These are phyloP conservation scores for Cenchrus fungigraminus DNA, from an alignment of 176 grass and related monocot species.

Conservation along the genomic window DNA sequence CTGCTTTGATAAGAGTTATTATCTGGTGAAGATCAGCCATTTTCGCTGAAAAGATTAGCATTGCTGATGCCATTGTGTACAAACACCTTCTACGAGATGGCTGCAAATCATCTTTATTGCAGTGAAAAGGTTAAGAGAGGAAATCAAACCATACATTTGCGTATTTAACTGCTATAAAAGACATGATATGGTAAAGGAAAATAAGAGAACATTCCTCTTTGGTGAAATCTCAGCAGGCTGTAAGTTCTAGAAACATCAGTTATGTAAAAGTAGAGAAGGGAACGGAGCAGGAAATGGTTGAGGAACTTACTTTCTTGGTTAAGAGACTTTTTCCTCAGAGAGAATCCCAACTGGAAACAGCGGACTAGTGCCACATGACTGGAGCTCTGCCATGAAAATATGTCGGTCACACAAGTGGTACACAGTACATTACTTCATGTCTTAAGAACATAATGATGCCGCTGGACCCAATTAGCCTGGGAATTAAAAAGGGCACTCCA, in stretches of 20 bases:
- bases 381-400: constrained; percentile 71
- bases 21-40: constrained; percentile 60
- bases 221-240: not conserved
- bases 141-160: constrained; percentile 21
- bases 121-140: constrained; percentile 47
- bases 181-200: constrained; percentile 16
- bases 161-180: not conserved
- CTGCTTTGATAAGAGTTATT: constrained; percentile 55
- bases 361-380: constrained; percentile 72
- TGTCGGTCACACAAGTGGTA: constrained; percentile 19
- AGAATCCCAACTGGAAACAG: constrained; percentile 95
- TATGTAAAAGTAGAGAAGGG: constrained; percentile 6
- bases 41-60: constrained; percentile 90
- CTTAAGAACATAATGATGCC: not conserved
- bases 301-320: constrained; percentile 78
- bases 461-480: not conserved
- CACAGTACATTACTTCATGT: constrained; percentile 13
- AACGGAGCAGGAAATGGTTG: not conserved
- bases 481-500: constrained; percentile 14
- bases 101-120: constrained; percentile 77
- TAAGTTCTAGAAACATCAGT: constrained; percentile 22
- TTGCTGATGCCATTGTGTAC: constrained; percentile 79
- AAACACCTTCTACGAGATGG: constrained; percentile 85
- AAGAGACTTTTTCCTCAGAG: constrained; percentile 75
- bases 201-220: constrained; percentile 28